Evolutionary conservation across 306 rosid genomes (phyloP), one percentile per base, ranked within the genome.

Genomic region (Echinosophora koreensis): DNA sequence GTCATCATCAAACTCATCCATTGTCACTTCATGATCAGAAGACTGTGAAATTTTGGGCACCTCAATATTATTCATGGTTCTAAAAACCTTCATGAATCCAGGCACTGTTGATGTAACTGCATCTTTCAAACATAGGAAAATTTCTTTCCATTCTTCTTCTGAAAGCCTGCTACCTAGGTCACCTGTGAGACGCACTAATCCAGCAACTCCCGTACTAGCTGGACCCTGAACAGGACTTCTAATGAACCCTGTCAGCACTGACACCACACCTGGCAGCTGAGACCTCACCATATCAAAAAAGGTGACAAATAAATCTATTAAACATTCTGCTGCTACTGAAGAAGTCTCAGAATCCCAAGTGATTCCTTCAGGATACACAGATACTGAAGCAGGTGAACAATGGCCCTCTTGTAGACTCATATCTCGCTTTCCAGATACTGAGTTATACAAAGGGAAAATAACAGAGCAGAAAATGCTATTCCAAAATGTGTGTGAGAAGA

Each of bases 311-410:
- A 95, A 79, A 86, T 90, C 94, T 71, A 95, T 87, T 68, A 95
- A 85, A 86, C 97, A 88, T 72, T 90, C 92, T 15, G 96, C 91
- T 28, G 99, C 99, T 69, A 90, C 87, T 6, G 89, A 79, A 77
- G 87, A 92, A 80, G 99, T 90, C 79, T 92, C 97, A 56, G 96
- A 84, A 85, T 95, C 97, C 97, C 97, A 95, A 32, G 88, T 76
- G 79, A 88, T 87, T 81, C 89, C 96, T 74, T 90, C 96, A 16
- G 82, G 52, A 38, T 83, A 84, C 59, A 85, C 76, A 52, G 86
- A 83, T 56, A 71, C 81, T 62, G 88, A 79, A 75, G 85, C 49
- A 27, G 85, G 76, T 38, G 89, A 84, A 68, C 63, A 55, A 34
- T 65, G 84, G 47, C 47, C 85, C 62, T 88, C 91, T 44, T 71